These are phyloP conservation scores for Cyphellophora attinorum DNA, from an alignment of 2,329 filamentous ascomycete genomes.

Conservation along the genomic window DNA sequence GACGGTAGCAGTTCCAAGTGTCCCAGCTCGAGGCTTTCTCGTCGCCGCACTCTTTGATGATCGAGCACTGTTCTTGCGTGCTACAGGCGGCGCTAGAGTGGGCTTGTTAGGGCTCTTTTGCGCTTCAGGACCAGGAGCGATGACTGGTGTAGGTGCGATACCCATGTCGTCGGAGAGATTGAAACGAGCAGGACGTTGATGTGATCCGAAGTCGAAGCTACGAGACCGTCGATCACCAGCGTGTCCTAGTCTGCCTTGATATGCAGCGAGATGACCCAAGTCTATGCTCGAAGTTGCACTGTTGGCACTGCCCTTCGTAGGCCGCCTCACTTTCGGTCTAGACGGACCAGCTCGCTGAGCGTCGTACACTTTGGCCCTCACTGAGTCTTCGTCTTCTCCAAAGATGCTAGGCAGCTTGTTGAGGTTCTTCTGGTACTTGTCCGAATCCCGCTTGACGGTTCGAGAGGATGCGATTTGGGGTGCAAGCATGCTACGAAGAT, in stretches of 20 bases:
- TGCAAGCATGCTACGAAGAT: slow-evolving; percentile 24
- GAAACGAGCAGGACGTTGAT: slow-evolving; percentile 17
- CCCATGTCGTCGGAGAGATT: slow-evolving; percentile 37
- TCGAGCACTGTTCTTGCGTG: slow-evolving; percentile 33
- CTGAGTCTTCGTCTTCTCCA: slow-evolving; percentile 28
- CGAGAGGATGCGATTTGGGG: slow-evolving; percentile 6
- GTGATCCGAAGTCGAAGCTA: slow-evolving; percentile 34
- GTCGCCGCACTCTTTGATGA: slow-evolving; percentile 29
- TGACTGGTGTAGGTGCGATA: slow-evolving; percentile 74
- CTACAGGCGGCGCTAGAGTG: slow-evolving; percentile 22
- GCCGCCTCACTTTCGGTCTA: slow-evolving; percentile 19
- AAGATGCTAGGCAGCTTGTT: slow-evolving; percentile 56
- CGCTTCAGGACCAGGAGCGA: slow-evolving; percentile 68
- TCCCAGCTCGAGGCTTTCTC: slow-evolving; percentile 29
- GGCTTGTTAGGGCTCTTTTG: slow-evolving; percentile 27
- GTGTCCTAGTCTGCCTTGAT: slow-evolving; percentile 11
- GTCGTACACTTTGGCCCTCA: slow-evolving; percentile 27
- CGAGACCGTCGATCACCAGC: slow-evolving; percentile 29
- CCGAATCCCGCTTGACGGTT: slow-evolving; percentile 20
- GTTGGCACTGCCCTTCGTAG: slow-evolving; percentile 59
- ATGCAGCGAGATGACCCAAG: slow-evolving; percentile 38
- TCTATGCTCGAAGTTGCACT: slow-evolving; percentile 73
- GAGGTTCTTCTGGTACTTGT: slow-evolving; percentile 24
- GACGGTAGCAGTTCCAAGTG: slow-evolving; percentile 25
- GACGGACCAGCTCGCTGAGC: slow-evolving; percentile 20